phyloP scores from a whole-genome alignment of 192 early-diverging fungal genomes.

The Dissophora globulifera region DNA sequence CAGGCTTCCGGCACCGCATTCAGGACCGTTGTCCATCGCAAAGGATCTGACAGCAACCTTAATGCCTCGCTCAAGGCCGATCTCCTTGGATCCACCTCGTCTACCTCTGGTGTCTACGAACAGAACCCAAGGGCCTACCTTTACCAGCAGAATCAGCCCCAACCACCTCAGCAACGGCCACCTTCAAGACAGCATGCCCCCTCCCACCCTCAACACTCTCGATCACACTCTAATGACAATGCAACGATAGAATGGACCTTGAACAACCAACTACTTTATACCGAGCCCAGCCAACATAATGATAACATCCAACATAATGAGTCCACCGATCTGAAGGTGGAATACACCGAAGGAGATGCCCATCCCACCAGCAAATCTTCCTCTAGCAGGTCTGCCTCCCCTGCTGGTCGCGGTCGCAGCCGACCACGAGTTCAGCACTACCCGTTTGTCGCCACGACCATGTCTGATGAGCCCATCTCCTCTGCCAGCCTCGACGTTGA shows the following conservation, averaged over 20 bases:
- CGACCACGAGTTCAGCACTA: constrained; percentile 22
- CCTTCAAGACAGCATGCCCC: background rate
- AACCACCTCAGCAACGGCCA: constrained; percentile 12
- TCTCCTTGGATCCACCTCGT: background rate
- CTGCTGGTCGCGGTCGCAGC: constrained; percentile 12
- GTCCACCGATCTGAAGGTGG: constrained; percentile 16
- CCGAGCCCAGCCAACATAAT: background rate
- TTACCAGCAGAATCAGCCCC: no score
- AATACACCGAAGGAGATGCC: background rate
- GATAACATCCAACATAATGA: constrained; percentile 1
- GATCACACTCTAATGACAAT: background rate
- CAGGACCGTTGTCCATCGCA: constrained; percentile 19
- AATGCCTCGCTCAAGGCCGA: background rate
- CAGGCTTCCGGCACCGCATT: constrained; percentile 46
- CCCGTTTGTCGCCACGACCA: constrained; percentile 8
- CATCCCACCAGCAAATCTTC: no score
- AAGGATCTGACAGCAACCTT: constrained; percentile 25
- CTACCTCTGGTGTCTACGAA: constrained; percentile 38
- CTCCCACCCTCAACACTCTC: background rate
- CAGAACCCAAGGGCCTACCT: constrained; percentile 42
- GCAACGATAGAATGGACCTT: constrained; percentile 15
- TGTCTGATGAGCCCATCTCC: background rate
- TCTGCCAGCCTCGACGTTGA: background rate
- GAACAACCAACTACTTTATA: constrained; percentile 13
- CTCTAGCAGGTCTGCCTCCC: no score